A percentile compares a stretch with the other conserved stretches of the same genome.
Conservation (phyloP, 2,329 filamentous ascomycete species). For the Polytolypa hystricis region DNA sequence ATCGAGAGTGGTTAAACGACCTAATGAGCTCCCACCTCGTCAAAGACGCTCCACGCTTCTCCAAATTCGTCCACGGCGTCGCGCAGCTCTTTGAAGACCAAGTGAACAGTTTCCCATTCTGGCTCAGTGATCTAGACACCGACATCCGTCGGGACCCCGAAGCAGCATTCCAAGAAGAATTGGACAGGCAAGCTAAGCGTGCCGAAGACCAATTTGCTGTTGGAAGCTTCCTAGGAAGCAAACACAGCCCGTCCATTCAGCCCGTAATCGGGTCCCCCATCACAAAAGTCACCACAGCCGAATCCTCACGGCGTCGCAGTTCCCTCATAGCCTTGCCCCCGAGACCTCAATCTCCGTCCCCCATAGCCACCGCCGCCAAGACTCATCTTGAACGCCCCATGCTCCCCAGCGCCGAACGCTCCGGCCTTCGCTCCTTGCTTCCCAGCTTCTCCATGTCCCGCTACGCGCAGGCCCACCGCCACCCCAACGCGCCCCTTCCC, state of each 20-base stretch:
- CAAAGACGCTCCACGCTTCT: slow-evolving; percentile 80
- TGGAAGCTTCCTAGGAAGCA: slow-evolving; percentile 66
- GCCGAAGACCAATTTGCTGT: slow-evolving; percentile 83
- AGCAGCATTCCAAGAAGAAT: slow-evolving; percentile 80
- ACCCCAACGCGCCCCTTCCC: slow-evolving; percentile 47
- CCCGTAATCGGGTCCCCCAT: slow-evolving; percentile 26
- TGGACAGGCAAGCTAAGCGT: slow-evolving; percentile 66
- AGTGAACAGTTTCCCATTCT: slow-evolving; percentile 93
- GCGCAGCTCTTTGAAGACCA: slow-evolving; percentile 89
- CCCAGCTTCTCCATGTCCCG: slow-evolving; percentile 73
- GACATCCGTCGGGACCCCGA: slow-evolving; percentile 93
- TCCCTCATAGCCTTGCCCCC: neutral
- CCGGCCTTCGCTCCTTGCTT: slow-evolving; percentile 58
- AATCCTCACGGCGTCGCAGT: slow-evolving; percentile 13
- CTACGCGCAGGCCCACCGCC: slow-evolving; percentile 49
- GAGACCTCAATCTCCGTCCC: slow-evolving; percentile 15
- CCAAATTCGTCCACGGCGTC: slow-evolving; percentile 91
- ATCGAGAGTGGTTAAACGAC: slow-evolving; percentile 78
- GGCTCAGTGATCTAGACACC: slow-evolving; percentile 80
- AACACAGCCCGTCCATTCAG: slow-evolving; percentile 19
- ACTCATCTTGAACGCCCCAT: no score
- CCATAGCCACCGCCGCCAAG: no score
- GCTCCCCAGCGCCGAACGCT: slow-evolving; percentile 15
- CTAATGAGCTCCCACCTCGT: slow-evolving; percentile 88
- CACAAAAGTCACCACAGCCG: slow-evolving; percentile 17